These are phyloP conservation scores for Puya raimondii DNA, from an alignment of 176 grass and related monocot genomes.

Conservation along the genomic window DNA sequence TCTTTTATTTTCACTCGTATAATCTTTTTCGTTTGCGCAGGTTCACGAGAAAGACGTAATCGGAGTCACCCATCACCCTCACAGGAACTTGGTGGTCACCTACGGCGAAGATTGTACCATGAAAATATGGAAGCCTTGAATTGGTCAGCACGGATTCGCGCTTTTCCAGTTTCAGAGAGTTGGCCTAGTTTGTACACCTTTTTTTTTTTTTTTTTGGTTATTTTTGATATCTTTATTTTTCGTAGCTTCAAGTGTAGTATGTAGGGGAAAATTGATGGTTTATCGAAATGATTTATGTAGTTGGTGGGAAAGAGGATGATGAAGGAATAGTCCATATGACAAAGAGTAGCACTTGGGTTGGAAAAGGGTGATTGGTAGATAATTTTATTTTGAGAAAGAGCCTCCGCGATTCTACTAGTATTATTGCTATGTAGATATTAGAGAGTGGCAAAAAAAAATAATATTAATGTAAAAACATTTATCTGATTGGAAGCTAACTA, in stretches of 20 bases:
- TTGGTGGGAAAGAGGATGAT: neutral
- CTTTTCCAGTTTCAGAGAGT: constrained; percentile 8
- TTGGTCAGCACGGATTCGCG: neutral
- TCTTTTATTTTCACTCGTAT: neutral
- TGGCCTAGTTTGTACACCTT: constrained; percentile 21
- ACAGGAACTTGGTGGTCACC: constrained; percentile 82
- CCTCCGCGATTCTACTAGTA: too few relatives aligned
- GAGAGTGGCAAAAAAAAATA: too few relatives aligned
- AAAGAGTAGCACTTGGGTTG: too few relatives aligned
- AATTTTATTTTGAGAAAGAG: too few relatives aligned
- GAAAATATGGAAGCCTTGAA: constrained; percentile 96
- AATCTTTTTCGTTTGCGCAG: neutral
- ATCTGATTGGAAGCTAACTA: too few relatives aligned
- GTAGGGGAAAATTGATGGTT: neutral
- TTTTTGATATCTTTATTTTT: constrained; percentile 17
- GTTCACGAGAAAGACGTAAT: constrained; percentile 89
- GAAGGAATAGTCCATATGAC: neutral
- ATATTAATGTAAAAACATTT: too few relatives aligned
- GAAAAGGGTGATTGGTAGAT: too few relatives aligned
- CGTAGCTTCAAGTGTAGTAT: neutral
- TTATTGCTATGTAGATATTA: too few relatives aligned
- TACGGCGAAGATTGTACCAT: constrained; percentile 79
- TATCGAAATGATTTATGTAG: neutral
- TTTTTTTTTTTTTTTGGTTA: constrained; percentile 24
- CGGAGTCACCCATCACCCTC: constrained; percentile 83